A percentile compares a stretch with the other conserved stretches of the same genome.
phyloP scores from a whole-genome alignment of 805 yeast species.

The Cyberlindnera saturnus region DNA sequence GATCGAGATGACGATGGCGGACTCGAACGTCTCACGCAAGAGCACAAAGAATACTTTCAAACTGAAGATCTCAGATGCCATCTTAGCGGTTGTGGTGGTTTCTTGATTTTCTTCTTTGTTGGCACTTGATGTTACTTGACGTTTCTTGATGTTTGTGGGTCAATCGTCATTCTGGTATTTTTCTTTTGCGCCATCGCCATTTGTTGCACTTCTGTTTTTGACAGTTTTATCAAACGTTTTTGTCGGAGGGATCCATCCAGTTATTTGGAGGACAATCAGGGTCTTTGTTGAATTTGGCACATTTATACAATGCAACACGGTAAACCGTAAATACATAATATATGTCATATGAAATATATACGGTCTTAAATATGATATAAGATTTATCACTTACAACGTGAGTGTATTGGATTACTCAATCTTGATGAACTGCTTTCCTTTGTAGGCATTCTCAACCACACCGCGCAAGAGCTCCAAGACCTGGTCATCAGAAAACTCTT shows the following conservation, averaged over 20 bases:
- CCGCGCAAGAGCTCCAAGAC: conserved; percentile 28
- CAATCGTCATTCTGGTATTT: too few relatives aligned
- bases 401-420: conserved; percentile 14
- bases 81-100: conserved; percentile 8
- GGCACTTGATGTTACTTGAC: background rate
- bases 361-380: too few relatives aligned
- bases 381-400: too few relatives aligned
- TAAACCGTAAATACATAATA: too few relatives aligned
- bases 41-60: conserved; percentile 74
- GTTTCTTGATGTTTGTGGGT: background rate
- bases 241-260: too few relatives aligned
- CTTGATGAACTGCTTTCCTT: conserved; percentile 41
- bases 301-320: too few relatives aligned
- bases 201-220: too few relatives aligned
- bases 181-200: too few relatives aligned
- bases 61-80: conserved; percentile 24
- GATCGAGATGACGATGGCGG: conserved; percentile 86
- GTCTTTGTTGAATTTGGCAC: too few relatives aligned
- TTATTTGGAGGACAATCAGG: too few relatives aligned
- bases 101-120: background rate
- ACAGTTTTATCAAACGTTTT: too few relatives aligned
- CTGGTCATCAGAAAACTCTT: conserved; percentile 30
- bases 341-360: too few relatives aligned
- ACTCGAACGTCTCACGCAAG: conserved; percentile 90
- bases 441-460: conserved; percentile 31